Evolutionary conservation across 148 eudicot genomes (phyloP), one percentile per base, ranked within the genome.

Genomic region (Heliosperma pusillum): DNA sequence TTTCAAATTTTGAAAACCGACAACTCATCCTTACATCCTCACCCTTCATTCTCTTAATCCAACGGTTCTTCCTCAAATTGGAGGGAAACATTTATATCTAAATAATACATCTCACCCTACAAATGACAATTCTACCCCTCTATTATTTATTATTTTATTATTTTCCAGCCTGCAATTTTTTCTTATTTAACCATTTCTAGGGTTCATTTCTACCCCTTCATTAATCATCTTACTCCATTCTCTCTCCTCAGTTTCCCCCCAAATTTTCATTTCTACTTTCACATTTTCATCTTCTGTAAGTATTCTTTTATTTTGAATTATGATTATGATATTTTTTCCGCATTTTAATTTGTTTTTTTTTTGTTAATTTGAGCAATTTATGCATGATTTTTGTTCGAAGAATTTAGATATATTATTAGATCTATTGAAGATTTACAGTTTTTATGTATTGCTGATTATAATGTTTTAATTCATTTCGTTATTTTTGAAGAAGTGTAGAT

Each of bases 111-210:
- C 69, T 16, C 53, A 77, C 74, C 74, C 69, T 77, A 19, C 13
- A 74, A 77, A 36, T 36, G 42, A 36, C 42, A 36, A 36, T 5
- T 77, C 40, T 76, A 10, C 5, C 25, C 25, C 26, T 21, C 9
- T 1, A 22, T 59, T 60, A 24, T 44, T 50, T 0, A 47, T 47
- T 12, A 47, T 15, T 36, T 5, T 19, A 7, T 30, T 3, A 11
- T 40, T 36, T 50, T 11, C 19, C 58, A 24, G 40, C 17, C 60
- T 25, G 7, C 10, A 36, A 33, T 29, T 42, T 44, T 62, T 52
- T 56, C 24, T 56, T 64, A 71, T 77, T 77, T 77, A 76, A 72
- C 19, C 76, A 78, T 62, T 62, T 77, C 25, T 50, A 71, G 65
- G 71, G 36, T 62, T 52, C 19, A 0, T 50, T 50, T 50, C 55